These are phyloP conservation scores for Entomortierella parvispora DNA, from an alignment of 192 early-diverging fungal genomes.

Conservation along the genomic window DNA sequence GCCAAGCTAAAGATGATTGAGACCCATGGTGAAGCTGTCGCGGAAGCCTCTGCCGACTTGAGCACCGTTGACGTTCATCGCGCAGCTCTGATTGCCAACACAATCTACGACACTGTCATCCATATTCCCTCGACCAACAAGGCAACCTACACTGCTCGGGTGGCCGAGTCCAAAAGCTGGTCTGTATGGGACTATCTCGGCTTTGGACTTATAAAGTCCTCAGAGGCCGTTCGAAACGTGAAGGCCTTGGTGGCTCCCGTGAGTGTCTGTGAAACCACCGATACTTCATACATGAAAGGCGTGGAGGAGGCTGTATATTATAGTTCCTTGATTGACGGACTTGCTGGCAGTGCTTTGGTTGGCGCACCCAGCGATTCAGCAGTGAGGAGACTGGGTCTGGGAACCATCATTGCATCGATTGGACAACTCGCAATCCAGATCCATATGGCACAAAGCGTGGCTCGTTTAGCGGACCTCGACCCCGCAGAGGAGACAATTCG, in stretches of 20 bases:
- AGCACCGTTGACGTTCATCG: slow-evolving; percentile 1
- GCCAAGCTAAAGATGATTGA: slow-evolving; percentile 12
- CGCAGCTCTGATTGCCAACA: slow-evolving; percentile 6
- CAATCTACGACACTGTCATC: slow-evolving; percentile 20
- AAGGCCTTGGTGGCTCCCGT: slow-evolving; percentile 2
- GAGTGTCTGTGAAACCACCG: slow-evolving; percentile 4
- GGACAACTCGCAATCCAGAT: slow-evolving; percentile 26
- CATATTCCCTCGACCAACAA: slow-evolving; percentile 8
- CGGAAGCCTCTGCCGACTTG: not conserved
- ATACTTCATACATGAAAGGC: slow-evolving; percentile 15
- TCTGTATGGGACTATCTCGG: slow-evolving; percentile 19
- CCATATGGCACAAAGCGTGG: slow-evolving; percentile 26
- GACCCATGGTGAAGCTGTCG: slow-evolving; percentile 5
- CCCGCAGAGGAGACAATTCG: slow-evolving; percentile 3
- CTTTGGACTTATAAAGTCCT: slow-evolving; percentile 13
- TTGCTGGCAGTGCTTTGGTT: slow-evolving; percentile 17
- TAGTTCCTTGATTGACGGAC: slow-evolving; percentile 18
- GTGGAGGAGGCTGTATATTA: slow-evolving; percentile 26
- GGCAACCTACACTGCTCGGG: not conserved
- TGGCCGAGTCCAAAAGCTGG: not conserved
- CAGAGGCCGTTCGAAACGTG: slow-evolving; percentile 1
- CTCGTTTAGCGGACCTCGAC: slow-evolving; percentile 18
- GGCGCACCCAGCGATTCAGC: not conserved
- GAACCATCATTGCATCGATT: slow-evolving; percentile 17
- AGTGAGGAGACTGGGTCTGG: slow-evolving; percentile 12